Evolutionary conservation across 768 basidiomycete genomes (phyloP).

Genomic region (Hypsizygus marmoreus): DNA sequence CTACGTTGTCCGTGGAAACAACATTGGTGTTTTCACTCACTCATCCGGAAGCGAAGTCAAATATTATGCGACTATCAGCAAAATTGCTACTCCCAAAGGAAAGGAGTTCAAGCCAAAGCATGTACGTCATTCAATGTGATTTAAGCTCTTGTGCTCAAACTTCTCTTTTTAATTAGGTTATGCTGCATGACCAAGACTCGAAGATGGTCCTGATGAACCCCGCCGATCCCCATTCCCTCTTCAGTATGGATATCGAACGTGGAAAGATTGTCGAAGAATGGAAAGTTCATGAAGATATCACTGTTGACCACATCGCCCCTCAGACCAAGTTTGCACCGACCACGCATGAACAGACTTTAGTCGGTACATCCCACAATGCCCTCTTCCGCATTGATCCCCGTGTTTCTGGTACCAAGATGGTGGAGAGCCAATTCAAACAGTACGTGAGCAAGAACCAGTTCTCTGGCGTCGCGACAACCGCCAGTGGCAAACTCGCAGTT

Average conservation of each 20-base stretch:
- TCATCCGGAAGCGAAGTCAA: conserved; percentile 70
- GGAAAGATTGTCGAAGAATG: conserved; percentile 98
- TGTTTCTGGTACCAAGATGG: conserved; percentile 87
- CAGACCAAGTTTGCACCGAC: conserved; percentile 94
- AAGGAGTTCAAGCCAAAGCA: conserved; percentile 85
- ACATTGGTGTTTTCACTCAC: conserved; percentile 89
- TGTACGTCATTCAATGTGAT: conserved; percentile 43
- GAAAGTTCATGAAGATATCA: conserved; percentile 91
- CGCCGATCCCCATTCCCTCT: conserved; percentile 76
- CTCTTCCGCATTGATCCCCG: conserved; percentile 98
- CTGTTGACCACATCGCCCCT: conserved; percentile 88
- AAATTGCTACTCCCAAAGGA: conserved; percentile 77
- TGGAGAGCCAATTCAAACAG: conserved; percentile 94
- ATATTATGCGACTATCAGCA: conserved; percentile 86
- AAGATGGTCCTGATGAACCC: conserved; percentile 95
- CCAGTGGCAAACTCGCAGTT: conserved; percentile 83
- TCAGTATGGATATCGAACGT: conserved; percentile 88
- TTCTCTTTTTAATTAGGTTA: conserved; percentile 56
- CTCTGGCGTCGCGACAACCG: conserved; percentile 89
- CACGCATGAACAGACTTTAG: conserved; percentile 88
- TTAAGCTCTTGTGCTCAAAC: conserved; percentile 7
- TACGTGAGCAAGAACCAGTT: conserved; percentile 95
- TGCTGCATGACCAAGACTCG: conserved; percentile 95
- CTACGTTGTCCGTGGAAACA: conserved; percentile 89
- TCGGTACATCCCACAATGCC: conserved; percentile 92